These are phyloP conservation scores for Angomonas ambiguus DNA, from an alignment of 208 protist genomes.

Conservation along the genomic window DNA sequence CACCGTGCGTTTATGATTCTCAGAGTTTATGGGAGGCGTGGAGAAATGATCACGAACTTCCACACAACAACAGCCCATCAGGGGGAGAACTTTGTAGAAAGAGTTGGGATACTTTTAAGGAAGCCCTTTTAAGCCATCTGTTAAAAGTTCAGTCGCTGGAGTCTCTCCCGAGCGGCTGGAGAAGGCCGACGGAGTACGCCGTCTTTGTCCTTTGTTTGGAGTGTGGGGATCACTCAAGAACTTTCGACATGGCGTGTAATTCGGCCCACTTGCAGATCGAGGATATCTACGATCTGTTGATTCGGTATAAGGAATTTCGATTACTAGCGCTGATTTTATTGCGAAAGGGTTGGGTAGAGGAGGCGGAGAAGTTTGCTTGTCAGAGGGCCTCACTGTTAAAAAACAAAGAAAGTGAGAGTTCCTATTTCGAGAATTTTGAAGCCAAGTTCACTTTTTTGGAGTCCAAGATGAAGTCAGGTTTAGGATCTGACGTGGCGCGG, in stretches of 20 bases:
- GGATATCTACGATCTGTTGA: constrained; percentile 69
- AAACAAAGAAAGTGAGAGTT: not conserved
- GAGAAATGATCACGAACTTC: no score
- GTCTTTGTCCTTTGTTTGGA: constrained; percentile 65
- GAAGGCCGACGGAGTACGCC: constrained; percentile 61
- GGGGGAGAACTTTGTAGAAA: not conserved
- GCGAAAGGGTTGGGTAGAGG: no score
- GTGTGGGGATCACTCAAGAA: constrained; percentile 46
- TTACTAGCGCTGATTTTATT: constrained; percentile 68
- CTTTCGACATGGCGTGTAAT: constrained; percentile 36
- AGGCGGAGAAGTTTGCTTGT: no score
- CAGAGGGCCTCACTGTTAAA: no score
- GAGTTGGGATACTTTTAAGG: not conserved
- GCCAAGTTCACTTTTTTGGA: not conserved
- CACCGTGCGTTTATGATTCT: not conserved
- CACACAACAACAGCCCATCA: no score
- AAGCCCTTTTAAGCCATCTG: not conserved
- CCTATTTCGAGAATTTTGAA: not conserved
- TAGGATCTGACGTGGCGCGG: no score
- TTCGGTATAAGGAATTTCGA: constrained; percentile 42
- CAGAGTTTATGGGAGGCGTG: not conserved
- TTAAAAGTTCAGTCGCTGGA: not conserved
- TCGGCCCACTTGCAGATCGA: constrained; percentile 28
- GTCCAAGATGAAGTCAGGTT: no score
- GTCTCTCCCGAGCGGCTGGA: not conserved